Base-by-base conservation (phyloP, 805 yeast genomes). In the Hanseniaspora meyeri region DNA sequence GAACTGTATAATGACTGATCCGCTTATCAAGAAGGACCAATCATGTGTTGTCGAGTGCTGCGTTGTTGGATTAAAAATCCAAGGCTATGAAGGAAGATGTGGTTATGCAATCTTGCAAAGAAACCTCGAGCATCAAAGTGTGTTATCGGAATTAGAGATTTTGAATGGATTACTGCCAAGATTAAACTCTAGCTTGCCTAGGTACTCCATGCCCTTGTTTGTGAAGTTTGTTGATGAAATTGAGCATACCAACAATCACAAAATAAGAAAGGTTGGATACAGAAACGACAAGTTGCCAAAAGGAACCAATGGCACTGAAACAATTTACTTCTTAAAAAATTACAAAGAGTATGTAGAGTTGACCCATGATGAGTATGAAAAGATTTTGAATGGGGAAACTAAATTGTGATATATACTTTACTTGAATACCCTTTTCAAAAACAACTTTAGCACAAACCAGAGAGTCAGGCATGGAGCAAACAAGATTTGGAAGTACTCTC, bases 51-150 rank as follows among this genome's bases (percentile, higher is more conserved):
- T 77, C 59, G 87, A 84, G 59, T 79, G 83, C 12, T 89, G 87
- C 48, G 96, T 90, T 24, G 96, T 93, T 54, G 96, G 96, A 39
- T 83, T 85, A 4, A 77, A 77, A 65, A 83, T 90, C 10, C 93
- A 91, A 4, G 77, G 82, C 55, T 95, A 90, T 65, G 97, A 90
- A 69, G 97, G 97, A 40, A 77, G 96, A 63, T 95, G 96, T 14
- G 97, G 97, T 0, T 87, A 85, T 68, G 95, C 93, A 0, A 83
- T 87, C 2, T 65, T 89, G 12, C 82, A 83, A 64, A 76, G 82
- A 3, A 64, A 66, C 11, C 75, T 74, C 16, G 58, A 59, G 32
- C 51, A 48, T 1, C 45, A 51, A 8, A 60, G 61, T 10, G 51
- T 66, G 2, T 66, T 68, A 8, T 61, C 62, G 9, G 61, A 60